phyloP scores from a whole-genome alignment of 352 stramenopile genomes.

The Phytophthora hibernalis region DNA sequence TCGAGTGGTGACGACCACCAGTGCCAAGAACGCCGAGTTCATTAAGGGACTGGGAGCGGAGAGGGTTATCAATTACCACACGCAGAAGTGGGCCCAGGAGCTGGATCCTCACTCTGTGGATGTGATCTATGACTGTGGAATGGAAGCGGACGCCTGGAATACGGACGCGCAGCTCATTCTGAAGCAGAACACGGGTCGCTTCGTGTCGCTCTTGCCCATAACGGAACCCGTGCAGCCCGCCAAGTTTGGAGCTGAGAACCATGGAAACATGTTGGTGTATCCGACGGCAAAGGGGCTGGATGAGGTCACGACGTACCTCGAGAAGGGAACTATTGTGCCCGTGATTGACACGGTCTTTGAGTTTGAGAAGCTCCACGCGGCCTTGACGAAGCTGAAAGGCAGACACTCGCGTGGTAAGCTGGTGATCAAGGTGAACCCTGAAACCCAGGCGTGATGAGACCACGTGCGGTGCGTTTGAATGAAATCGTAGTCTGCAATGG shows the following conservation, averaged over 20 bases:
- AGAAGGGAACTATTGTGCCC: slow-evolving; percentile 34
- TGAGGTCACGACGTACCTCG: slow-evolving; percentile 40
- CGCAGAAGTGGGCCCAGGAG: slow-evolving; percentile 42
- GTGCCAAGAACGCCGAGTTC: slow-evolving; percentile 37
- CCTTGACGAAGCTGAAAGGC: slow-evolving; percentile 49
- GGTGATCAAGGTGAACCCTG: slow-evolving; percentile 41
- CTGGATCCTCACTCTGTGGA: slow-evolving; percentile 46
- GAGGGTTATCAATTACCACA: slow-evolving; percentile 47
- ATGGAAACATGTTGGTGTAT: slow-evolving; percentile 15
- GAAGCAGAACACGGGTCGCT: slow-evolving; percentile 32
- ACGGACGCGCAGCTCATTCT: slow-evolving; percentile 29
- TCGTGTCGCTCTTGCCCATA: slow-evolving; percentile 26
- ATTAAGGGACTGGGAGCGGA: slow-evolving; percentile 37
- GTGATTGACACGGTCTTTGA: slow-evolving; percentile 43
- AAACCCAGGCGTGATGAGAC: slow-evolving; percentile 11
- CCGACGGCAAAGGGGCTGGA: slow-evolving; percentile 24
- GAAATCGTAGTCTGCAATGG: too few species aligned
- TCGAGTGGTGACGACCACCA: slow-evolving; percentile 39
- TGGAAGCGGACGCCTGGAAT: slow-evolving; percentile 42
- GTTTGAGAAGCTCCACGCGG: slow-evolving; percentile 49
- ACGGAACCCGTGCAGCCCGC: slow-evolving; percentile 15
- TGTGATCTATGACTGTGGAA: slow-evolving; percentile 48
- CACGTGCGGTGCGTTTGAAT: neutral
- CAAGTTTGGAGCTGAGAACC: slow-evolving; percentile 25
- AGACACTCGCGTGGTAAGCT: slow-evolving; percentile 60